Evolutionary conservation across 2,329 filamentous ascomycete genomes (phyloP), one percentile per base, ranked within the genome.

Genomic region (Talaromyces sp.): DNA sequence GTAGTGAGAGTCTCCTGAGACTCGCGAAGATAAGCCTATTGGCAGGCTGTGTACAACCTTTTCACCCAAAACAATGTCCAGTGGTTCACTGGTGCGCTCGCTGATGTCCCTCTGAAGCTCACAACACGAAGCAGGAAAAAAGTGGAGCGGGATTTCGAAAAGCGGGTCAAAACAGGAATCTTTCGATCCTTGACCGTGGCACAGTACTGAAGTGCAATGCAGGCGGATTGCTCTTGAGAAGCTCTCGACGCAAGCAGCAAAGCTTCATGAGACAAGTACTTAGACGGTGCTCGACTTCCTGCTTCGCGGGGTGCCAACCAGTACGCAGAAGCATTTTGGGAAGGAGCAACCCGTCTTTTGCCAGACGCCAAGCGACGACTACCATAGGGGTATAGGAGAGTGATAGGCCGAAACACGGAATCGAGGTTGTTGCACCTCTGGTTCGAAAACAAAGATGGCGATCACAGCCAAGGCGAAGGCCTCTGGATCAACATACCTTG

Each of bases 401-500:
- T 62, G 59, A 60, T 52, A 58, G 52, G 58, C 65, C 64, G 64
- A 56, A 65, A 63, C 53, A 62, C 65, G 63, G 17, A 63, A 64
- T 66, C 58, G 64, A 66, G 63, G 65, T 67, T 67, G 65, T 69
- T 67, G 67, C 69, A 68, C 68, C 69, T 68, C 71, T 65, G 66
- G 70, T 66, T 71, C 65, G 70, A 75, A 69, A 74, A 68, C 61
- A 68, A 73, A 79, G 72, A 78, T 80, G 84, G 83, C 86, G 85
- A 88, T 82, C 82, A 86, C 87, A 82, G 85, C 86, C 85, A 82
- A 83, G 80, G 85, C 76, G 73, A 78, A 71, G 78, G 84, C 86
- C 87, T 87, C 82, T 88, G 85, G 82, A 86, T 91, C 89, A 91
- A 99, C 94, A 95, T 99, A 99, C 94, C 94, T 99, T 97, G 82